Base-by-base conservation (phyloP, 495 filamentous ascomycete genomes). In the Xylaria telfairii region DNA sequence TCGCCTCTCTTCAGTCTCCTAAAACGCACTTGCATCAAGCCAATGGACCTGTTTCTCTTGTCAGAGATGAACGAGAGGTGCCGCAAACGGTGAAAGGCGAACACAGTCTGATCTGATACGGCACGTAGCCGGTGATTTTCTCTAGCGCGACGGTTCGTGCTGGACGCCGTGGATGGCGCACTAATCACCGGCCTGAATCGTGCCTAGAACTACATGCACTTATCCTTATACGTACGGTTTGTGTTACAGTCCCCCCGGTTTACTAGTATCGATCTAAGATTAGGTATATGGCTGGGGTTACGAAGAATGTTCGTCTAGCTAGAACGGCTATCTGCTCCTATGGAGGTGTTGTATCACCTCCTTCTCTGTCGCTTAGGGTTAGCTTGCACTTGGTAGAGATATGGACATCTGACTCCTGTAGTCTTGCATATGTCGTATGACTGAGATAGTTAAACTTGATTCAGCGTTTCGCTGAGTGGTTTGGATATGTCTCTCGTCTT, bases 91-190 rank as follows among this genome's bases (percentile, higher is more conserved):
- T 47, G 21, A 34, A 41, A 6, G 2, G 5, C 19, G 47, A 30
- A 8, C 32, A 7, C 6, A 24, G n/a, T 42, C 34, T 53, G 47
- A 41, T 54, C 46, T 66, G 46, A 54, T 66, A 12, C 47, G n/a
- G 64, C 47, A 54, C 19, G 64, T 66, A 66, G 26, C 64, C 47
- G 47, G 44, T 15, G 7, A 4, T 30, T n/a, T 49, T 12, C 19
- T 39, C 41, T n/a, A 63, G 21, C 60, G 24, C 21, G 21, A 21
- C 26, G 24, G 60, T 65, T 51, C 44, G 62, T 65, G 62, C 24
- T 51, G 19, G n/a, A 51, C 5, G 9, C 51, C 4, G 26, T 54
- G 3, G 51, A 26, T 10, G 51, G 26, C 24, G 51, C 24, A 54
- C 26, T 54, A 26, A 13, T 59, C 1, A 37, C 30, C 19, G 21